Base-by-base conservation (phyloP, 345 rosid species). In the Rhizophora apiculata region DNA sequence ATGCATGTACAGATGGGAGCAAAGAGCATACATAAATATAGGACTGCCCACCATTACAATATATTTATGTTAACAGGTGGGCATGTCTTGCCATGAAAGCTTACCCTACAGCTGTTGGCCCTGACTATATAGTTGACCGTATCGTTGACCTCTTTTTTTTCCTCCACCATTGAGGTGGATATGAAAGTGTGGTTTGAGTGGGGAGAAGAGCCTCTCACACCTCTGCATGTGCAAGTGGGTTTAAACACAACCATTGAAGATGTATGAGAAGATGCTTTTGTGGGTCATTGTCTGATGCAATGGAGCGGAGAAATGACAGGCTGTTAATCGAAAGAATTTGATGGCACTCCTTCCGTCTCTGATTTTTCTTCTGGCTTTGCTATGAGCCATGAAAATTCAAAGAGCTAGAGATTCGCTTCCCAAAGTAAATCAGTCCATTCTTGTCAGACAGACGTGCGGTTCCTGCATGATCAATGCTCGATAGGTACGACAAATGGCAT, bases 101-200 rank as follows among this genome's bases (percentile, higher is more conserved):
- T 30, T 16, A 36, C 13, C 57, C 5, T 9, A 39, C 0, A 57
- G 39, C 53, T 3, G 3, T 43, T 59, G 20, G 49, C 61, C 68
- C n/a, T 70, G 22, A 46, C 79, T 11, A 43, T 43, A 11, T 11
- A 11, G 48, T 43, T 43, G 18, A 71, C 68, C 57, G 64, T 54
- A 68, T 63, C 66, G 71, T 63, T 66, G 63, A 36, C 37, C 16
- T 46, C 56, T 61, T 71, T 59, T 68, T 64, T 20, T 68, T 61
- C 52, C 69, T 68, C 63, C 29, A 65, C 81, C 79, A 77, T 68
- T 61, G 67, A 61, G 63, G 32, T 70, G 19, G 68, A 60, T 26
- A 60, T 59, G 68, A 63, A 70, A 15, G 24, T 13, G 37, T 48
- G 49, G 15, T 74, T 72, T 37, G 46, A 56, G 18, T 20, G 15